Evolutionary conservation across 148 eudicot genomes (phyloP), one percentile per base, ranked within the genome.

Genomic region (Rhododendron vialii): DNA sequence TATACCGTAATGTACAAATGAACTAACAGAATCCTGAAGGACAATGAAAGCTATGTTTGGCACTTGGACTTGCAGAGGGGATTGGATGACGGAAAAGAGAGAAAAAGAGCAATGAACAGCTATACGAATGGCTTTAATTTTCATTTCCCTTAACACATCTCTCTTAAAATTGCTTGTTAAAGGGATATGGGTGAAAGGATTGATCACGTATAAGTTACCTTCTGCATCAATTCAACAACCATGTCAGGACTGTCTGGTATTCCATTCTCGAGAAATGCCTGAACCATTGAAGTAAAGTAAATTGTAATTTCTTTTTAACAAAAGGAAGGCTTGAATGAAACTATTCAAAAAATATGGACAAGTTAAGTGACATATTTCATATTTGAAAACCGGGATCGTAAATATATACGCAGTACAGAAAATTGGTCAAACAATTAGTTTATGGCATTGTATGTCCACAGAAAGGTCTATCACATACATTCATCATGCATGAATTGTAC

Each of bases 401-500:
- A 71, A 86, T 41, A 78, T 43, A 59, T 36, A 59, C 20, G 61
- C 47, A 80, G 47, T 71, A 51, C 41, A 59, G 6, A 86, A 83
- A 79, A 22, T 30, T 41, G 17, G 4, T 75, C 79, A 38, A 75
- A 75, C 48, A 20, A 8, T 48, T 83, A 71, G 76, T 14, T 71
- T 82, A 8, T 43, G 75, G 33, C 55, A 69, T 71, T 82, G 57
- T 78, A 47, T n/a, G 18, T n/a, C 18, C 2, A 12, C 20, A 12
- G 35, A 78, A 78, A 78, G 57, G 10, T 45, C 35, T 18, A n/a
- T 67, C 59, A 80, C 94, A 63, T 93, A 95, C 98, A 89, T 94
- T 95, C 96, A 95, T 93, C 95, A 95, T 92, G 92, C 98, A 95
- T 1, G 96, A 93, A 90, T 95, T 95, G 83, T 95, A 94, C 81